These are phyloP conservation scores for Cystoderma amianthinum DNA, from an alignment of 768 basidiomycete species.

Conservation along the genomic window DNA sequence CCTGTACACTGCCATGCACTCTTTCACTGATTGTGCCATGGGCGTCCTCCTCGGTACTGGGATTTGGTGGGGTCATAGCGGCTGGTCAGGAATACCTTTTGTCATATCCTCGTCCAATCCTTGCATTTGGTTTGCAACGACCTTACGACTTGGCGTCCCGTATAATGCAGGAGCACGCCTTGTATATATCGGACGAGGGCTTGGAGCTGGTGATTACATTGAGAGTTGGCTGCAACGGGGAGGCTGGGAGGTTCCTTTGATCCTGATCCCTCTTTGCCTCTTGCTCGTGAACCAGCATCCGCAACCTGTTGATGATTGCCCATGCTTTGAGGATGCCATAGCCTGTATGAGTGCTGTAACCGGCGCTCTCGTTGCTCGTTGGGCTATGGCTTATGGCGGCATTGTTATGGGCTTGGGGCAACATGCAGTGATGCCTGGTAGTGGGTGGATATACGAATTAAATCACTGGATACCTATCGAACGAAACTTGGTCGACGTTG, in stretches of 20 bases:
- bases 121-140: slow-evolving; percentile 15
- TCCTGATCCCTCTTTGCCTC: slow-evolving; percentile 55
- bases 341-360: slow-evolving; percentile 82
- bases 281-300: slow-evolving; percentile 85
- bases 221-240: slow-evolving; percentile 26
- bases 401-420: slow-evolving; percentile 20
- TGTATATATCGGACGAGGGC: slow-evolving; percentile 29
- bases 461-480: slow-evolving; percentile 27
- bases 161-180: slow-evolving; percentile 12
- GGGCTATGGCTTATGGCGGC: slow-evolving; percentile 47
- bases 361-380: slow-evolving; percentile 65
- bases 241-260: slow-evolving; percentile 54
- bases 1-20: slow-evolving; percentile 86
- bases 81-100: slow-evolving; percentile 32
- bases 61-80: slow-evolving; percentile 59
- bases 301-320: slow-evolving; percentile 93
- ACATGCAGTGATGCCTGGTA: slow-evolving; percentile 57
- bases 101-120: slow-evolving; percentile 21
- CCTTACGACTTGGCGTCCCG: slow-evolving; percentile 14
- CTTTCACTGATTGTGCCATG: slow-evolving; percentile 64
- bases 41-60: slow-evolving; percentile 59
- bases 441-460: slow-evolving; percentile 29
- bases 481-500: slow-evolving; percentile 28
- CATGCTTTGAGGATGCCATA: slow-evolving; percentile 97
- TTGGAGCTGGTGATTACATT: slow-evolving; percentile 24